These are phyloP conservation scores for Emmonsia crescens DNA, from an alignment of 2,329 filamentous ascomycete species.

Conservation along the genomic window DNA sequence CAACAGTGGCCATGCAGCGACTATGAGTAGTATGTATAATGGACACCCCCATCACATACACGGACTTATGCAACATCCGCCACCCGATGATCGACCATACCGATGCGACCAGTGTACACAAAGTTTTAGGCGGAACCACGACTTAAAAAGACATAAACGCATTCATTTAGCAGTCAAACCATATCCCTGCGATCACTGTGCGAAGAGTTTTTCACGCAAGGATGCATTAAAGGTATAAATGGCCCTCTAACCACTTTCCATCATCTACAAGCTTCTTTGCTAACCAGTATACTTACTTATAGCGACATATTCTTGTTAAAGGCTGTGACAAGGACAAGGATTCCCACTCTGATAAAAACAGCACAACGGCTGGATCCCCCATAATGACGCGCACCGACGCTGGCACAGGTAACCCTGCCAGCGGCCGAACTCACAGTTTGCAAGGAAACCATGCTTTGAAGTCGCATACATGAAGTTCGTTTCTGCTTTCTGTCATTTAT, in stretches of 20 bases:
- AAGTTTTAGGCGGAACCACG: conserved; percentile 93
- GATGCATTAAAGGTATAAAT: conserved; percentile 82
- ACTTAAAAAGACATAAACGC: conserved; percentile 87
- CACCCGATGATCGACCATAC: conserved; percentile 73
- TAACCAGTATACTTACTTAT: conserved; percentile 14
- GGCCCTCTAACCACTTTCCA: neutral
- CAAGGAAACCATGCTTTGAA: neutral
- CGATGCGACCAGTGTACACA: conserved; percentile 88
- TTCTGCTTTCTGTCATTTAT: neutral
- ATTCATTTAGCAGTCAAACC: conserved; percentile 95
- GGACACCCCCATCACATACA: conserved; percentile 38
- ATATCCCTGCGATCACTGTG: conserved; percentile 80
- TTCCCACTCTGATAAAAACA: conserved; percentile 4
- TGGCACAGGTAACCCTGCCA: neutral
- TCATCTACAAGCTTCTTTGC: neutral
- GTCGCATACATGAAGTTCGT: neutral
- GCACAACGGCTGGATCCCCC: neutral
- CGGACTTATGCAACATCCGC: conserved; percentile 42
- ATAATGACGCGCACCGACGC: neutral
- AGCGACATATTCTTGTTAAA: conserved; percentile 55
- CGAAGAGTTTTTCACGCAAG: conserved; percentile 94
- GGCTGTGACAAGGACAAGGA: conserved; percentile 42
- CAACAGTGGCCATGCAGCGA: conserved; percentile 51
- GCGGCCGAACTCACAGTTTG: neutral
- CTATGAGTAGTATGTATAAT: conserved; percentile 50